These are phyloP conservation scores for Cercospora canescens DNA, from an alignment of 2,329 filamentous ascomycete genomes.

Conservation along the genomic window DNA sequence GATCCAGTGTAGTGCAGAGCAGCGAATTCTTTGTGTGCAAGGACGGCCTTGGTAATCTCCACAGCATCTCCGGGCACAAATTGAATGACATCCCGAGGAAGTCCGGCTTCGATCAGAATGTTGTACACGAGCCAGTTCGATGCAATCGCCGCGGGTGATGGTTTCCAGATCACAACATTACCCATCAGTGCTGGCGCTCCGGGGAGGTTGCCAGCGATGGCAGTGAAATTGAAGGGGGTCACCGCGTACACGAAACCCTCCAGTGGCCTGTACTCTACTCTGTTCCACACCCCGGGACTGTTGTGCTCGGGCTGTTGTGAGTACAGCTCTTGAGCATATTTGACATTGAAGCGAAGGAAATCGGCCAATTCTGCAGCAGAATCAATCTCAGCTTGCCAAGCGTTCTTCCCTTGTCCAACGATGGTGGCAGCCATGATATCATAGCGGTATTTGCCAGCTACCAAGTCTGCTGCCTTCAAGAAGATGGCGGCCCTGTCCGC, in stretches of 20 bases:
- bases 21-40: slow-evolving; percentile 78
- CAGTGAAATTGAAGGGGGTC: slow-evolving; percentile 96
- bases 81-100: slow-evolving; percentile 87
- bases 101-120: slow-evolving; percentile 86
- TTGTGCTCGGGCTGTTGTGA: slow-evolving; percentile 83
- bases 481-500: slow-evolving; percentile 90
- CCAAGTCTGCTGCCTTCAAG: slow-evolving; percentile 90
- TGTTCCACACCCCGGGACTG: slow-evolving; percentile 84
- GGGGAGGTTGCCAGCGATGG: slow-evolving; percentile 84
- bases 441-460: slow-evolving; percentile 91
- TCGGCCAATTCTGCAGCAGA: slow-evolving; percentile 88
- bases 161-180: slow-evolving; percentile 96
- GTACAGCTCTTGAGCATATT: slow-evolving; percentile 90
- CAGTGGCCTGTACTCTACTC: slow-evolving; percentile 82
- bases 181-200: slow-evolving; percentile 83
- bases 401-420: slow-evolving; percentile 96
- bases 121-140: slow-evolving; percentile 89
- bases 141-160: slow-evolving; percentile 84
- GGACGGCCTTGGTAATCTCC: slow-evolving; percentile 74
- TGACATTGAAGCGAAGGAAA: slow-evolving; percentile 87
- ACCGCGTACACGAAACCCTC: slow-evolving; percentile 96
- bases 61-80: slow-evolving; percentile 88
- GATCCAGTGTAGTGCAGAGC: slow-evolving; percentile 95
- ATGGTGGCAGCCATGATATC: slow-evolving; percentile 96
- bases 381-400: slow-evolving; percentile 99